Base-by-base conservation (phyloP, 202 grass and related monocot species). In the Hordeum pubiflorum region DNA sequence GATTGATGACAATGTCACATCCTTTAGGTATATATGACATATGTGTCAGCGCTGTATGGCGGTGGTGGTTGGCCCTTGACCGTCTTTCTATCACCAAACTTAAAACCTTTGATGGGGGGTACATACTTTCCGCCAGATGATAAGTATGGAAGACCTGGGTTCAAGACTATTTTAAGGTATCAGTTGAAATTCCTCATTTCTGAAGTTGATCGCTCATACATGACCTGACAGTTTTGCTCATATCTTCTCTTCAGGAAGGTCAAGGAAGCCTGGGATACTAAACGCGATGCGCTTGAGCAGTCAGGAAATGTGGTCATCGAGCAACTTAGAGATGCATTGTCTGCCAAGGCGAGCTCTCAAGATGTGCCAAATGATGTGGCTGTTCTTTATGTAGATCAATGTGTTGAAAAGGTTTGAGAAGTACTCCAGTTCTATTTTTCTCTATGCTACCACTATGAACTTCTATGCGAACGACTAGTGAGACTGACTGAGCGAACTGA, bases 101-200 rank as follows among this genome's bases (percentile, higher is more conserved):
- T 97, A 64, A 97, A 93, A 74, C 94, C 92, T 2, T 74, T 97
- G 57, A 94, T 97, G 94, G 94, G 94, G 20, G 94, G 94, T 31
- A 94, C 94, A 13, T 97, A 97, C 86, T 97, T 97, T 55, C 92
- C 94, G 69, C 94, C 94, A 2, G 92, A 97, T 91, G 94, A 97
- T 75, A 91, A 94, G 3, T 89, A 91, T 86, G 92, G 92, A 41
- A 78, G 88, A 91, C 86, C 90, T 15, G 94, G 94, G n/a, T 97
- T 97, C 86, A 97, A 97, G 81, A 94, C 92, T 86, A 61, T 94
- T 66, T 81, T 97, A 56, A 97, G 94, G 94, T 97, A 84, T 77
- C 17, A 61, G 27, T 38, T 80, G 58, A 78, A 78, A 17, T 70
- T 10, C 24, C 58, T 57, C 2, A 14, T 83, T 41, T 72, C 5